A percentile compares a stretch with the other conserved stretches of the same genome.
These are phyloP conservation scores for Candida smagusa DNA, from an alignment of 1,139 yeast species.

Conservation along the genomic window DNA sequence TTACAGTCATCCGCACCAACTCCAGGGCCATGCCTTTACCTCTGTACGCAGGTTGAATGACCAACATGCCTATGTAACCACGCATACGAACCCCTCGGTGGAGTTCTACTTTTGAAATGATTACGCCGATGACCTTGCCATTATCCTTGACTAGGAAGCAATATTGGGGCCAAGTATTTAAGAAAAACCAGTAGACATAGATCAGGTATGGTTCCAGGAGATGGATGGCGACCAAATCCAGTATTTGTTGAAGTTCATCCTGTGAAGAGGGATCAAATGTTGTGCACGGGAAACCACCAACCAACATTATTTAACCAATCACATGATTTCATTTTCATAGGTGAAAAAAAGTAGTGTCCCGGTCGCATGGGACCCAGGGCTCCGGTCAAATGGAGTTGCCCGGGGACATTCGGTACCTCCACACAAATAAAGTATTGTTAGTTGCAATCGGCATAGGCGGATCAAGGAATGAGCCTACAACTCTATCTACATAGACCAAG, in stretches of 20 bases:
- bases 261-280: conserved; percentile 7
- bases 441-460: too few species aligned
- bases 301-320: conserved; percentile 1
- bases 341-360: not conserved
- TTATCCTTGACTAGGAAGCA: conserved; percentile 34
- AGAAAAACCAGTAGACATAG: conserved; percentile 48
- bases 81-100: conserved; percentile 70
- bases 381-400: conserved; percentile 7
- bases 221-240: conserved; percentile 32
- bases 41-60: conserved; percentile 68
- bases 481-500: too few species aligned
- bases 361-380: not conserved
- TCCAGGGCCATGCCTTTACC: conserved; percentile 79
- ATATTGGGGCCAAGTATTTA: conserved; percentile 47
- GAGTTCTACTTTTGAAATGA: conserved; percentile 78
- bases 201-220: conserved; percentile 47
- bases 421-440: too few species aligned
- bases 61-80: conserved; percentile 96
- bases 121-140: conserved; percentile 56
- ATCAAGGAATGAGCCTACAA: too few species aligned
- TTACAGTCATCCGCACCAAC: conserved; percentile 61
- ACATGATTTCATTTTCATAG: conserved; percentile 1
- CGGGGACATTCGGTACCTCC: not conserved
- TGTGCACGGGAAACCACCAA: conserved; percentile 6
- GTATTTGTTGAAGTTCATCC: conserved; percentile 30